Evolutionary conservation across 2,329 filamentous ascomycete species (phyloP).

Genomic region (Cercospora sp.): DNA sequence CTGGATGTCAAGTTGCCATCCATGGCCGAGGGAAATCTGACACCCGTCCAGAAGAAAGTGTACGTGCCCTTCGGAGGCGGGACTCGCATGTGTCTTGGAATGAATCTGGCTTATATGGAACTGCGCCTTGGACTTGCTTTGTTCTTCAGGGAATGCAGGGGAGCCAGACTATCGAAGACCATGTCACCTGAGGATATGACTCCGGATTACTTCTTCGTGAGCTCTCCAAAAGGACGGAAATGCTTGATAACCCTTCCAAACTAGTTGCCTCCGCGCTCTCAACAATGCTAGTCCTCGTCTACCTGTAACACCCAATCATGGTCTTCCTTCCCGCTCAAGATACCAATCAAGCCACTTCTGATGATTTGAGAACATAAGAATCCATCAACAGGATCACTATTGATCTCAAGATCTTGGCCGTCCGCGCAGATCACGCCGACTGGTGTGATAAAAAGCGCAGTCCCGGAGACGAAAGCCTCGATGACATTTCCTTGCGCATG

Average conservation of each 20-base stretch:
- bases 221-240: slow-evolving; percentile 20
- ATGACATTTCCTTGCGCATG: slow-evolving; percentile 42
- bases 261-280: not conserved
- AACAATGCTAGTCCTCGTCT: slow-evolving; percentile 33
- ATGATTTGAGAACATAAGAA: slow-evolving; percentile 41
- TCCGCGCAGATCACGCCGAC: slow-evolving; percentile 44
- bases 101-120: slow-evolving; percentile 27
- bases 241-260: slow-evolving; percentile 19
- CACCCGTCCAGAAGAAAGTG: slow-evolving; percentile 23
- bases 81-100: slow-evolving; percentile 24
- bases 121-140: slow-evolving; percentile 25
- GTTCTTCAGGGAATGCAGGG: slow-evolving; percentile 29
- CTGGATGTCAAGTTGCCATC: slow-evolving; percentile 24
- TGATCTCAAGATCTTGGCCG: slow-evolving; percentile 43
- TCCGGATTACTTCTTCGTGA: slow-evolving; percentile 24
- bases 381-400: slow-evolving; percentile 41
- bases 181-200: slow-evolving; percentile 26
- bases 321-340: slow-evolving; percentile 47
- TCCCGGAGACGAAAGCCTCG: slow-evolving; percentile 81
- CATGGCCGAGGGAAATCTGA: slow-evolving; percentile 22
- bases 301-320: slow-evolving; percentile 48
- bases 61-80: slow-evolving; percentile 27
- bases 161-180: slow-evolving; percentile 21
- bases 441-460: slow-evolving; percentile 58
- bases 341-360: slow-evolving; percentile 44